Evolutionary conservation across 176 grass and related monocot genomes (phyloP).

Genomic region (Miscanthus lutarioriparius): DNA sequence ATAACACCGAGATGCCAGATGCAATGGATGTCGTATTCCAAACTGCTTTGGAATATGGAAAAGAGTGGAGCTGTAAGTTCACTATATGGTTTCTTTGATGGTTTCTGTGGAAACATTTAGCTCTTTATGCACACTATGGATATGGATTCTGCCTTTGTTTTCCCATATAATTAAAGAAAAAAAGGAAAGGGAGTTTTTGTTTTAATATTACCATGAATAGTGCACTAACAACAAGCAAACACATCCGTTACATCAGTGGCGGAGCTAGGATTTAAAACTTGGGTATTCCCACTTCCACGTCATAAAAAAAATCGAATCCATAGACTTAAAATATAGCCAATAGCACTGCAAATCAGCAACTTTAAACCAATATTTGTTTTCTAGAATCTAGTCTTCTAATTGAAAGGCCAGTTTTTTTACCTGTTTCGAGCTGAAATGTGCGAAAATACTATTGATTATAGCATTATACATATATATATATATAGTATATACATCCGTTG

Average conservation of each 20-base stretch:
- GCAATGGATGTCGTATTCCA: slow-evolving; percentile 78
- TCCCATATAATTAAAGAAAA: neutral
- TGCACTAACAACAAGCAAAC: neutral
- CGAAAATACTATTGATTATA: too few species aligned
- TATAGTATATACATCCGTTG: too few species aligned
- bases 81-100: neutral
- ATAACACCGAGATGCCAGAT: slow-evolving; percentile 71
- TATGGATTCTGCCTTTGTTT: neutral
- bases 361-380: too few species aligned
- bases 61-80: slow-evolving; percentile 65
- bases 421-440: too few species aligned
- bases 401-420: too few species aligned
- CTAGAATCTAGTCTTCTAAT: too few species aligned
- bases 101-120: neutral
- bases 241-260: neutral
- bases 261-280: too few species aligned
- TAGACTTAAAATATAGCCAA: too few species aligned
- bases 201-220: neutral
- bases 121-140: neutral
- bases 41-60: slow-evolving; percentile 54
- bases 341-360: too few species aligned
- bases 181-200: neutral
- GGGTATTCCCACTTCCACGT: too few species aligned
- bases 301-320: too few species aligned
- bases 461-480: too few species aligned